A percentile compares a stretch with the other conserved stretches of the same genome.
Evolutionary conservation across 345 rosid species (phyloP).

Genomic region (Bruguiera gymnorhiza): DNA sequence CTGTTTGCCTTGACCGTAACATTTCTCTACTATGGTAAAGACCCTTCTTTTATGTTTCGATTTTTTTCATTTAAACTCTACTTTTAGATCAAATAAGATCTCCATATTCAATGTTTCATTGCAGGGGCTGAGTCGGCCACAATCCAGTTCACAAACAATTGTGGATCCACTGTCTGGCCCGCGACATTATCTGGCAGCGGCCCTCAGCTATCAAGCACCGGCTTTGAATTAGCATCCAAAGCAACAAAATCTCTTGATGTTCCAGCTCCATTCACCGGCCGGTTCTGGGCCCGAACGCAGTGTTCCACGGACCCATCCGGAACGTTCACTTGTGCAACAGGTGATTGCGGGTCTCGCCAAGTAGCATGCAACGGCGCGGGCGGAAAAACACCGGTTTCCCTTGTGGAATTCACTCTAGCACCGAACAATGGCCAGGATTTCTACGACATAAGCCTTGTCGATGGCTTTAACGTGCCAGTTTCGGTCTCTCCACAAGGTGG

Average conservation of each 20-base stretch:
- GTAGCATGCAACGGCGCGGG: constrained; percentile 36
- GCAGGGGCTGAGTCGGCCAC: constrained; percentile 16
- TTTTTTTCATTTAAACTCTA: too few relatives aligned
- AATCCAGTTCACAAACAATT: constrained; percentile 49
- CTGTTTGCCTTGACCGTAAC: too few relatives aligned
- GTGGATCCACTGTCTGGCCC: constrained; percentile 51
- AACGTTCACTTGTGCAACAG: constrained; percentile 38
- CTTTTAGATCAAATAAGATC: too few relatives aligned
- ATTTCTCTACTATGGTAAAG: too few relatives aligned
- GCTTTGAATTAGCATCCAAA: constrained; percentile 44
- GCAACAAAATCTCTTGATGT: constrained; percentile 17
- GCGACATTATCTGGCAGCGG: constrained; percentile 23
- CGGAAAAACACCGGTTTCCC: constrained; percentile 34
- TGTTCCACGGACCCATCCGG: constrained; percentile 36
- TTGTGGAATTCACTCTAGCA: constrained; percentile 39
- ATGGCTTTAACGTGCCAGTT: constrained; percentile 42
- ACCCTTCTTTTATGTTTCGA: too few relatives aligned
- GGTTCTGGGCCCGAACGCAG: constrained; percentile 47
- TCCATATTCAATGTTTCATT: background rate
- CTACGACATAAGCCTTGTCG: constrained; percentile 46
- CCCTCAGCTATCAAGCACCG: constrained; percentile 33
- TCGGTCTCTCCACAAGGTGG: constrained; percentile 35
- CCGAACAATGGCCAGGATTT: constrained; percentile 25
- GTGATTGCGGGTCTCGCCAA: constrained; percentile 50
- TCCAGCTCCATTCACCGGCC: constrained; percentile 39